Evolutionary conservation across 2,329 filamentous ascomycete species (phyloP).

Genomic region (Ceratocystis variospora): DNA sequence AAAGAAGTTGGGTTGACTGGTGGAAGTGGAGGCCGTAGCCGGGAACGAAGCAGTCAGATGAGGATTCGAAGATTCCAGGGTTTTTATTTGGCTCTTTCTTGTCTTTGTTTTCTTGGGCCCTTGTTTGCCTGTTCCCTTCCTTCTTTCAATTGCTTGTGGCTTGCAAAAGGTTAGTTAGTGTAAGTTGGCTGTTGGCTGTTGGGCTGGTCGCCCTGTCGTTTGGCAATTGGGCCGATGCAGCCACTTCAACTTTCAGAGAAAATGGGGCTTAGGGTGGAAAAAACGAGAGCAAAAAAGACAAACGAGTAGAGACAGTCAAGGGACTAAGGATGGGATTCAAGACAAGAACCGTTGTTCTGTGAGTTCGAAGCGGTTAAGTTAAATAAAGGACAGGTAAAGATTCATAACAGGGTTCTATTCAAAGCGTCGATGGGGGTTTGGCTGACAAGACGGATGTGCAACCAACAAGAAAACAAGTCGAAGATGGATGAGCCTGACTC

Average conservation of each 20-base stretch:
- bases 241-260: background rate
- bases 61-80: background rate
- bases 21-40: background rate
- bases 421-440: background rate
- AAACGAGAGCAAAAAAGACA: background rate
- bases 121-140: background rate
- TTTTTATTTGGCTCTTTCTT: background rate
- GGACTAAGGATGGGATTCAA: background rate
- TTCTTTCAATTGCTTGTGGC: background rate
- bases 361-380: background rate
- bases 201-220: background rate
- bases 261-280: background rate
- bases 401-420: background rate
- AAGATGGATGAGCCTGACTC: background rate
- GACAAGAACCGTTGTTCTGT: background rate
- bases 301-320: background rate
- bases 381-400: conserved; percentile 4
- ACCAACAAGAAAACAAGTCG: background rate
- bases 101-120: background rate
- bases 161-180: background rate
- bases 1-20: background rate
- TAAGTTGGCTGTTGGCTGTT: background rate
- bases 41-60: background rate
- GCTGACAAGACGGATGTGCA: conserved; percentile 3
- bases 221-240: background rate